These are phyloP conservation scores for Penicillium salamii DNA, from an alignment of 495 filamentous ascomycete genomes.

Conservation along the genomic window DNA sequence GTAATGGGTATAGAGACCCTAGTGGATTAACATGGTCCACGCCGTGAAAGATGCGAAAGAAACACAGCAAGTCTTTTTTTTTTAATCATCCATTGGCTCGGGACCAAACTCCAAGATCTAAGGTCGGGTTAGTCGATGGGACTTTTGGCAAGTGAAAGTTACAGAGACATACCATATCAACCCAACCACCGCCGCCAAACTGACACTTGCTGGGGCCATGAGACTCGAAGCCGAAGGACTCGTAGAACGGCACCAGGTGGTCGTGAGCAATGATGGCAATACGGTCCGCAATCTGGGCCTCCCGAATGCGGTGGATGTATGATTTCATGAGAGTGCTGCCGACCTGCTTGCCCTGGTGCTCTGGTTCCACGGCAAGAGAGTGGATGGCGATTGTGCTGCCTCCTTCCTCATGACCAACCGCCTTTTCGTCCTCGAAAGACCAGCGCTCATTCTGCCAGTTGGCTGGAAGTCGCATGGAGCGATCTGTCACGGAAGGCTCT, in stretches of 20 bases:
- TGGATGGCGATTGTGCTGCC: constrained; percentile 78
- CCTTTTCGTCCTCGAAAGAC: constrained; percentile 32
- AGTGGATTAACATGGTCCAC: constrained; percentile 16
- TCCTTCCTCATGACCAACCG: constrained; percentile 62
- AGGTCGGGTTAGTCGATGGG: neutral
- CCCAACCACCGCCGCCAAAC: constrained; percentile 81
- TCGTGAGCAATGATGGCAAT: constrained; percentile 79
- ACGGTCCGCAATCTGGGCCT: constrained; percentile 63
- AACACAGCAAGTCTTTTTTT: neutral
- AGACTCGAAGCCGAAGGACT: constrained; percentile 69
- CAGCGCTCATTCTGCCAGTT: constrained; percentile 55
- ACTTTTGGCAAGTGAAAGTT: neutral
- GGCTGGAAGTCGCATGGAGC: constrained; percentile 68
- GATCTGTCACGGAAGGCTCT: constrained; percentile 63
- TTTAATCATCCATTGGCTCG: constrained; percentile 16
- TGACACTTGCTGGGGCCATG: constrained; percentile 60
- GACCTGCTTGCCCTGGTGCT: constrained; percentile 69
- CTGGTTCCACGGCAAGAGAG: constrained; percentile 74
- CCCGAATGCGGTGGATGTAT: constrained; percentile 69
- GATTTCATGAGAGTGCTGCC: constrained; percentile 71
- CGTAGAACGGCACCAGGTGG: constrained; percentile 69
- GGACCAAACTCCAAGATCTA: constrained; percentile 29
- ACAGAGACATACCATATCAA: constrained; percentile 49
- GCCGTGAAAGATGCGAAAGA: constrained; percentile 22
- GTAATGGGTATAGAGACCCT: constrained; percentile 17